Percentiles rank a stretch among this genome's conserved stretches.
These are phyloP conservation scores for Umbelopsis isabellina DNA, from an alignment of 192 early-diverging fungal species.

Conservation along the genomic window DNA sequence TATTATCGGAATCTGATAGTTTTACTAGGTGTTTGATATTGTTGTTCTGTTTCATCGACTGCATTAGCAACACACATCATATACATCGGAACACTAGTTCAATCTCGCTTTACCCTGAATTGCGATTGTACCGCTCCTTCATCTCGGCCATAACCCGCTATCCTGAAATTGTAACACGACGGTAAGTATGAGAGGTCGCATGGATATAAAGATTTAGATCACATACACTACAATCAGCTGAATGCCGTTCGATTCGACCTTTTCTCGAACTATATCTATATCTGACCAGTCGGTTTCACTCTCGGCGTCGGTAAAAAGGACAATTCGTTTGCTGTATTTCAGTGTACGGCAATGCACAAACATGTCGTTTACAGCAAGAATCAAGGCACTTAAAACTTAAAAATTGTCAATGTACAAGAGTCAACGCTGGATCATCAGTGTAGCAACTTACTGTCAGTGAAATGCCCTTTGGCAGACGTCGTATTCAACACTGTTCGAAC, in stretches of 20 bases:
- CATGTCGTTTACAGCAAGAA: conserved; percentile 61
- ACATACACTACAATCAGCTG: conserved; percentile 60
- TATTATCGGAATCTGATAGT: not conserved
- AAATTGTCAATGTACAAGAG: not conserved
- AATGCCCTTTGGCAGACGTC: not conserved
- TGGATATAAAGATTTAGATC: not conserved
- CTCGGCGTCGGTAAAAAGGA: conserved; percentile 65
- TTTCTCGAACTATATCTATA: conserved; percentile 34
- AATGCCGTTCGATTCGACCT: conserved; percentile 35
- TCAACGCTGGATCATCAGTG: not conserved
- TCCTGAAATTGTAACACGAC: not conserved
- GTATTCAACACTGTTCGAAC: not conserved
- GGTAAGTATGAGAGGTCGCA: not conserved
- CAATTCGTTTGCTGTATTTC: conserved; percentile 71
- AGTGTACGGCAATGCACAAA: conserved; percentile 54
- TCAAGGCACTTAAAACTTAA: conserved; percentile 71
- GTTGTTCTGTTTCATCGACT: not conserved
- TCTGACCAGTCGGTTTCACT: conserved; percentile 52
- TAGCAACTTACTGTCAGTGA: not conserved
- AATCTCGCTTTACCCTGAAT: not conserved
- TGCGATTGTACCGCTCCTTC: not conserved
- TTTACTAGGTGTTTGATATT: not conserved
- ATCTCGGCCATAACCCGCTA: not conserved
- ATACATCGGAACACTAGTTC: not conserved
- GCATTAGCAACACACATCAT: not conserved